These are phyloP conservation scores for Calonectria crousiana DNA, from an alignment of 2,329 filamentous ascomycete genomes.

Conservation along the genomic window DNA sequence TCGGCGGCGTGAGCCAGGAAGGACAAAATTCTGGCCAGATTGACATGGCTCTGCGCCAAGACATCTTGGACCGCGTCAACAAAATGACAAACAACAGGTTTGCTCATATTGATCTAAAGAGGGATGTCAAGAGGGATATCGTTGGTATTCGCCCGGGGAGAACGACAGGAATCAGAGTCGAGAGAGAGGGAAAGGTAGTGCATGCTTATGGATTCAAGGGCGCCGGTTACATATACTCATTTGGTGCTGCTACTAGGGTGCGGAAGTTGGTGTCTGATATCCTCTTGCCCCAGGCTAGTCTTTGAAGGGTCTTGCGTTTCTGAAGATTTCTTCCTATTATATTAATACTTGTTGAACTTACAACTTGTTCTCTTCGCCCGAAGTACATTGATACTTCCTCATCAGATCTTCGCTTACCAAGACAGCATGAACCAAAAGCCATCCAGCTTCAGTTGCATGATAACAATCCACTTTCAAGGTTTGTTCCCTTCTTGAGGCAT, in stretches of 20 bases:
- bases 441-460: no score
- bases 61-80: conserved; percentile 14
- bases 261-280: not conserved
- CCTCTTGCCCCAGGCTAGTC: not conserved
- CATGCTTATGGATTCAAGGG: conserved; percentile 14
- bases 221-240: conserved; percentile 7
- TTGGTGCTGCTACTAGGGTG: not conserved
- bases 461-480: no score
- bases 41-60: not conserved
- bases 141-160: conserved; percentile 12
- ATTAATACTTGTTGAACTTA: not conserved
- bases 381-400: no score
- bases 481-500: no score
- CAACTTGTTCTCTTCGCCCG: no score
- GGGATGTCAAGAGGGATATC: conserved; percentile 7
- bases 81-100: conserved; percentile 11
- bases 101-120: not conserved
- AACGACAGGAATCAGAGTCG: not conserved
- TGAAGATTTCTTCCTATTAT: not conserved
- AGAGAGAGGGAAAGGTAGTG: not conserved
- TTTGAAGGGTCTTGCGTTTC: not conserved
- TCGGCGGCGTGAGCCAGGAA: conserved; percentile 13
- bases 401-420: no score
- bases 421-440: no score
- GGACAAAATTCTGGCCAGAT: not conserved